These are phyloP conservation scores for Erysimum cheiri DNA, from an alignment of 441 rosid genomes.

Conservation along the genomic window DNA sequence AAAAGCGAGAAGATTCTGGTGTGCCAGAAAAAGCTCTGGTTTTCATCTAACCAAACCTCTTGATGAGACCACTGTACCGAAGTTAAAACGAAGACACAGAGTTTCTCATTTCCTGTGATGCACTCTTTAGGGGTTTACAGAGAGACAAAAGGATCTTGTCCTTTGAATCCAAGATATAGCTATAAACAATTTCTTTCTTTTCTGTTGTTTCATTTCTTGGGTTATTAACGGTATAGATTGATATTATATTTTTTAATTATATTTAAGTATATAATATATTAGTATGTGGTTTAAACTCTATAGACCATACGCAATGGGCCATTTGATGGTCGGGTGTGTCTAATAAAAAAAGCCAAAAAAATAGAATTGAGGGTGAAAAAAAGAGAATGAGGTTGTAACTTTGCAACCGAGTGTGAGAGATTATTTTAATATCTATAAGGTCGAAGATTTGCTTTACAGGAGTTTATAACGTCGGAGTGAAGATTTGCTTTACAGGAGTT, in stretches of 20 bases:
- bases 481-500: not conserved
- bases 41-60: conserved; percentile 59
- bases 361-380: no score
- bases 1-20: conserved; percentile 83
- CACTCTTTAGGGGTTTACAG: not conserved
- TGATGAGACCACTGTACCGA: conserved; percentile 32
- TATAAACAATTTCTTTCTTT: conserved; percentile 6
- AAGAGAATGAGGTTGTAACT: no score
- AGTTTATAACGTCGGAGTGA: no score
- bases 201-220: conserved; percentile 2
- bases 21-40: conserved; percentile 95
- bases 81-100: conserved; percentile 27
- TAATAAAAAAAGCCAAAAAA: no score
- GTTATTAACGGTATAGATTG: conserved; percentile 15
- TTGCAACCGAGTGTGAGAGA: no score
- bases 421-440: no score
- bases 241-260: conserved; percentile 15
- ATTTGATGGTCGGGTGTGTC: no score
- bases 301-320: no score
- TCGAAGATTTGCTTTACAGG: no score
- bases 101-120: not conserved
- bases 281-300: not conserved
- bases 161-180: conserved; percentile 34
- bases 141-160: conserved; percentile 17
- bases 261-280: not conserved